These are phyloP conservation scores for Leptographium flavum DNA, from an alignment of 2,329 filamentous ascomycete genomes.

Conservation along the genomic window DNA sequence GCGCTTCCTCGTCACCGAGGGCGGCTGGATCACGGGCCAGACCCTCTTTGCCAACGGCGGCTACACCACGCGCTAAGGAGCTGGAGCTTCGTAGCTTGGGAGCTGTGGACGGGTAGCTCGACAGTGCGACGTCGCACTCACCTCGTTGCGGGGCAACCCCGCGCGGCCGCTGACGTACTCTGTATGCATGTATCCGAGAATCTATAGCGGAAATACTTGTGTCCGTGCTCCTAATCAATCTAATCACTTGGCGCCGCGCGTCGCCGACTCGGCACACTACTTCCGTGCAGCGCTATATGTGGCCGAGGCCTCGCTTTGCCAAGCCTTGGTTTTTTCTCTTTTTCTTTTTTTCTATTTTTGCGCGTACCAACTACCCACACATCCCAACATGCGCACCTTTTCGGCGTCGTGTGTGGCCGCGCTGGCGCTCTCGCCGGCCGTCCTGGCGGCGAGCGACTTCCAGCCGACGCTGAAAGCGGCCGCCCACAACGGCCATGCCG, in stretches of 20 bases:
- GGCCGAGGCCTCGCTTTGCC: too few relatives aligned
- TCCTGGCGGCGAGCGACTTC: background rate
- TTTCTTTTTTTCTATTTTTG: too few relatives aligned
- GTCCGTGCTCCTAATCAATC: background rate
- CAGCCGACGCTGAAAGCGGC: slow-evolving; percentile 1
- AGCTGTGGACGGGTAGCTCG: too few relatives aligned
- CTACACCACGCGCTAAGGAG: slow-evolving; percentile 25
- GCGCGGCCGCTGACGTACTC: too few relatives aligned
- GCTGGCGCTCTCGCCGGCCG: background rate
- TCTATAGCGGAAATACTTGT: too few relatives aligned
- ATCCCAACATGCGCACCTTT: background rate
- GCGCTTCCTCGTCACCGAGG: slow-evolving; percentile 28
- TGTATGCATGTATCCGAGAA: background rate
- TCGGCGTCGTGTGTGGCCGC: background rate
- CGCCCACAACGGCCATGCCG: slow-evolving; percentile 20
- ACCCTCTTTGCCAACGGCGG: slow-evolving; percentile 34
- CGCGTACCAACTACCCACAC: background rate
- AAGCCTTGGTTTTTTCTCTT: background rate
- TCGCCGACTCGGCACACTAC: background rate
- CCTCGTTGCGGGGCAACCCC: too few relatives aligned
- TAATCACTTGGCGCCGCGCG: background rate
- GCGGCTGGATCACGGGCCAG: slow-evolving; percentile 30
- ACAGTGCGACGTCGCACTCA: too few relatives aligned
- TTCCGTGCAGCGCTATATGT: background rate
- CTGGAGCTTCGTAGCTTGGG: too few relatives aligned